Base-by-base conservation (phyloP, 2,329 filamentous ascomycete genomes). In the Metarhizium album region DNA sequence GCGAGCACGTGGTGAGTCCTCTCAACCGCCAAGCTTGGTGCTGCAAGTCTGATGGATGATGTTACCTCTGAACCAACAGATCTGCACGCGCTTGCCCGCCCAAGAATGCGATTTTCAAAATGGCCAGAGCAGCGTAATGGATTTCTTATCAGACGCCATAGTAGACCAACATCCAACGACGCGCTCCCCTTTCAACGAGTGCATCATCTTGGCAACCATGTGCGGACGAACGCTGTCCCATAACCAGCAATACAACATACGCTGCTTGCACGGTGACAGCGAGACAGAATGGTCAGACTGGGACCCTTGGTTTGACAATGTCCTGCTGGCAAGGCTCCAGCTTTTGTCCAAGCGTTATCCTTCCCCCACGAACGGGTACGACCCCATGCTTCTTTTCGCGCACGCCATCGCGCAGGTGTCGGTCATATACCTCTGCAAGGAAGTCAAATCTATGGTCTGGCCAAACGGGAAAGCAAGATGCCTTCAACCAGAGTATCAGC, bases 71-170 rank as follows among this genome's bases (percentile, higher is more conserved):
- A n/a, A 35, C n/a, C n/a, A 35, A 7, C 51, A 68, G 64, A 67
- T 67, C 27, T 52, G 51, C 18, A 68, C 65, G 11, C 62, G 66
- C 6, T 60, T 70, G 3, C 67, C 67, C 1, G 58, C 58, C 8
- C 62, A 65, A 1, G 67, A 70, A 33, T 50, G 57, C 5, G 61
- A 64, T 9, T 70, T 70, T 45, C 64, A 68, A 51, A 63, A 59
- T n/a, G 62, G 59, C 2, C 57, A 62, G 20, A 62, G 60, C 4
- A 50, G 60, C 3, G 29, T 46, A 7, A 49, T 29, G 13, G 55
- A 51, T 8, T 68, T 65, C 43, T 56, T 70, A 4, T 53, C 60
- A 2, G 65, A 68, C 33, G 60, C 57, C 2, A 58, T 67, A 24
- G 54, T 54, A 23, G 51, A 46, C 50, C 57, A 58, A 43, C 52